phyloP scores from a whole-genome alignment of 73 alveolate genomes.

The Symbiodinium pilosum region DNA sequence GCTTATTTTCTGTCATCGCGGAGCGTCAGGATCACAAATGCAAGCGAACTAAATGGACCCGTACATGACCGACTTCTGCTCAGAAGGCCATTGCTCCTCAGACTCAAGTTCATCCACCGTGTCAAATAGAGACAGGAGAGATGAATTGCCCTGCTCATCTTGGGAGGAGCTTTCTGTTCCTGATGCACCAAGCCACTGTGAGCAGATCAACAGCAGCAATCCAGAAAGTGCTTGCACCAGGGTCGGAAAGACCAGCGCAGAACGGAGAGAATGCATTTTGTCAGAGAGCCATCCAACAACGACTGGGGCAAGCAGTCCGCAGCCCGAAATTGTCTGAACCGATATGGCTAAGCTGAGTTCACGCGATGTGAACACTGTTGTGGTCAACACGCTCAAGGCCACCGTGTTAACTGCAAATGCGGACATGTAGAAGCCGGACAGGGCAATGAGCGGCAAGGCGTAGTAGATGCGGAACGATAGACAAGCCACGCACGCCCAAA shows the following conservation, averaged over 20 bases:
- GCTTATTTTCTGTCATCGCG: no score
- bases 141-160: not conserved
- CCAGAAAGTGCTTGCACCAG: not conserved
- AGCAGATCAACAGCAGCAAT: not conserved
- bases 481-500: not conserved
- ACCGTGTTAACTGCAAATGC: not conserved
- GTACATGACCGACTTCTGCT: not conserved
- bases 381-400: not conserved
- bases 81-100: not conserved
- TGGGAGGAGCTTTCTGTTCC: not conserved
- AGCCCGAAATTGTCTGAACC: not conserved
- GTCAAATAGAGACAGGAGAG: not conserved
- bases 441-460: not conserved
- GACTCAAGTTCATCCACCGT: not conserved
- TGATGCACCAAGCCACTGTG: not conserved
- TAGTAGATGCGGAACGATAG: not conserved
- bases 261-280: not conserved
- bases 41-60: no score
- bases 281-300: not conserved
- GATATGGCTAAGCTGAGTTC: not conserved
- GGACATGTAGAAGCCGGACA: not conserved
- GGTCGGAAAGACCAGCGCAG: not conserved
- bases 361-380: not conserved
- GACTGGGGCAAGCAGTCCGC: not conserved
- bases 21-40: no score